phyloP scores from a whole-genome alignment of 352 stramenopile genomes.

The Phytophthora capsici region DNA sequence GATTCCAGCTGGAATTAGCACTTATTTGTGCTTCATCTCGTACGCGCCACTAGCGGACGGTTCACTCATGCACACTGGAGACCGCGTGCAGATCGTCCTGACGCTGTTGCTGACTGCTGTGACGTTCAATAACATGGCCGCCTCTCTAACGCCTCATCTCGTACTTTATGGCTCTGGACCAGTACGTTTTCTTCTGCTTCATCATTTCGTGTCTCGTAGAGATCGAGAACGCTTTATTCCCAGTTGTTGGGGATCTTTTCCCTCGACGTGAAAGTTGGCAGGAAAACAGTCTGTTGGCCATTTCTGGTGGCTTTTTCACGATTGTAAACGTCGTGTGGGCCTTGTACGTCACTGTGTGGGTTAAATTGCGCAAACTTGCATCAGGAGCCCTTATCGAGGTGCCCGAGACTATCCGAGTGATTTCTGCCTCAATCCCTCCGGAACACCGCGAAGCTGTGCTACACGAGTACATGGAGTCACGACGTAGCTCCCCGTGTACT shows the following conservation, averaged over 20 bases:
- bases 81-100: too few species aligned
- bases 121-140: conserved; percentile 68
- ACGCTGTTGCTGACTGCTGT: conserved; percentile 68
- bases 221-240: conserved; percentile 63
- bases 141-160: conserved; percentile 58
- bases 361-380: conserved; percentile 35
- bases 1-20: conserved; percentile 53
- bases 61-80: too few species aligned
- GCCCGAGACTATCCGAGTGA: conserved; percentile 45
- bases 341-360: conserved; percentile 29
- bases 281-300: conserved; percentile 39
- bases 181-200: conserved; percentile 78
- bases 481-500: too few species aligned
- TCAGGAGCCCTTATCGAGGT: conserved; percentile 39
- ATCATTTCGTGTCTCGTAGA: conserved; percentile 57
- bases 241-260: conserved; percentile 37
- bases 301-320: conserved; percentile 49
- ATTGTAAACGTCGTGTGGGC: conserved; percentile 51
- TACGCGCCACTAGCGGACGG: too few species aligned
- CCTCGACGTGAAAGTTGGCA: conserved; percentile 24
- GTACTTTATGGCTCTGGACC: conserved; percentile 74
- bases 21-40: too few species aligned
- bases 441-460: conserved; percentile 37
- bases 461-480: conserved; percentile 35
- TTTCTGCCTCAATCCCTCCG: conserved; percentile 36